Conservation (phyloP, 768 basidiomycete genomes). For the Pilatotrama ljubarskyi region DNA sequence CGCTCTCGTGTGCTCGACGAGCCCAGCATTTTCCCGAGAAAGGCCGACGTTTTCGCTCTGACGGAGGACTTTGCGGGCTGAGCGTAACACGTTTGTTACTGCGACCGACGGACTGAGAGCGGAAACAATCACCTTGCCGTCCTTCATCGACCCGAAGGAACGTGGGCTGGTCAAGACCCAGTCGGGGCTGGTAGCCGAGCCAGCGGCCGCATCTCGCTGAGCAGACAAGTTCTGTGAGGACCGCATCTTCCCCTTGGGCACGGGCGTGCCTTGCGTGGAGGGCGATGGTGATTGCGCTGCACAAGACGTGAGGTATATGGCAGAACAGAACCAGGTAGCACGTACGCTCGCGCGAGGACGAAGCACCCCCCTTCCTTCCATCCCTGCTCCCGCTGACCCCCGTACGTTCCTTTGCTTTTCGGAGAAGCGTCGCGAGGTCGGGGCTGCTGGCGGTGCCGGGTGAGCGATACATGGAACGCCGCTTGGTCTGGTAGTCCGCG, state of each 20-base stretch:
- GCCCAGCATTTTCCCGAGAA: constrained; percentile 79
- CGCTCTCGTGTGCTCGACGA: constrained; percentile 65
- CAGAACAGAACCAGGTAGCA: background rate
- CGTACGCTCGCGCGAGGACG: constrained; percentile 19
- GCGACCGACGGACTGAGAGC: background rate
- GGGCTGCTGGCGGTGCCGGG: constrained; percentile 90
- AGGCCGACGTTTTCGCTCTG: constrained; percentile 76
- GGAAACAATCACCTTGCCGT: constrained; percentile 44
- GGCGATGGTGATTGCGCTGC: constrained; percentile 17
- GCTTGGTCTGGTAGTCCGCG: constrained; percentile 66
- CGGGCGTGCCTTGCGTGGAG: constrained; percentile 22
- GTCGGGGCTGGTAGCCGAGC: constrained; percentile 21
- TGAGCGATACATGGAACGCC: constrained; percentile 84
- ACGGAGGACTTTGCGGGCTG: constrained; percentile 64
- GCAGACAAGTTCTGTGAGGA: constrained; percentile 16
- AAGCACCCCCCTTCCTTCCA: constrained; percentile 24
- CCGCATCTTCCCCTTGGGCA: constrained; percentile 24
- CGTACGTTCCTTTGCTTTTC: constrained; percentile 78
- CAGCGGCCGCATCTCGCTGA: constrained; percentile 10
- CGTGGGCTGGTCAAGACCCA: constrained; percentile 32
- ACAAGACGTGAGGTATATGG: background rate
- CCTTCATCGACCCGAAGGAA: constrained; percentile 32
- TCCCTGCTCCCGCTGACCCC: constrained; percentile 27
- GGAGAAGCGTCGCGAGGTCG: constrained; percentile 83
- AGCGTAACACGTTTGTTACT: constrained; percentile 4